Evolutionary conservation across 1,139 yeast genomes (phyloP).

Genomic region (Yamadazyma membranifaciens): DNA sequence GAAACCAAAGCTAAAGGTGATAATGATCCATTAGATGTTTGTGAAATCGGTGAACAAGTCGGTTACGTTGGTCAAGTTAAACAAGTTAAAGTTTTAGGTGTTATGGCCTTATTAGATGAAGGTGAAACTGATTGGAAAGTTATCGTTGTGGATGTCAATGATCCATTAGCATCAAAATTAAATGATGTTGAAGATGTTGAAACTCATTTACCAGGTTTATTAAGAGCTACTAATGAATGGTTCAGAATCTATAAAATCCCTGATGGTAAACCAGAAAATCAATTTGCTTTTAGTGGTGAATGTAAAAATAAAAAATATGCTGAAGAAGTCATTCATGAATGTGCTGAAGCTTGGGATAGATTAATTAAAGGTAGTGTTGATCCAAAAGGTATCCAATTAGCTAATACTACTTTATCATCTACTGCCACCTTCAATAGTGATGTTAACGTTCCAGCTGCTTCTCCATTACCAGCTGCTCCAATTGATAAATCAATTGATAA

Average conservation of each 20-base stretch:
- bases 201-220: constrained; percentile 76
- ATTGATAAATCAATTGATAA: constrained; percentile 96
- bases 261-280: constrained; percentile 85
- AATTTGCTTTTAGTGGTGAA: constrained; percentile 82
- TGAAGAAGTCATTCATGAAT: constrained; percentile 66
- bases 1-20: constrained; percentile 88
- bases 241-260: constrained; percentile 94
- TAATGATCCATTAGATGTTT: constrained; percentile 93
- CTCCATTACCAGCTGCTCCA: constrained; percentile 81
- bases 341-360: constrained; percentile 75
- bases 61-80: constrained; percentile 74
- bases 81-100: constrained; percentile 88
- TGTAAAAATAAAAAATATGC: constrained; percentile 73
- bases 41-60: constrained; percentile 80
- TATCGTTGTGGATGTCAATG: constrained; percentile 78
- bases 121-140: constrained; percentile 99
- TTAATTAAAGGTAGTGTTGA: constrained; percentile 58
- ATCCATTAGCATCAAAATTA: constrained; percentile 73
- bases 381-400: constrained; percentile 56
- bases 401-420: constrained; percentile 69
- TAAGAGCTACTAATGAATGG: constrained; percentile 87
- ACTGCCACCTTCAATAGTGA: constrained; percentile 52
- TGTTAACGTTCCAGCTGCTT: constrained; percentile 65
- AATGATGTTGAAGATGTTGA: constrained; percentile 84
- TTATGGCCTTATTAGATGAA: constrained; percentile 91